Percentiles rank a stretch among this genome's conserved stretches.
These are phyloP conservation scores for Ciborinia camelliae DNA, from an alignment of 2,329 filamentous ascomycete genomes.

Conservation along the genomic window DNA sequence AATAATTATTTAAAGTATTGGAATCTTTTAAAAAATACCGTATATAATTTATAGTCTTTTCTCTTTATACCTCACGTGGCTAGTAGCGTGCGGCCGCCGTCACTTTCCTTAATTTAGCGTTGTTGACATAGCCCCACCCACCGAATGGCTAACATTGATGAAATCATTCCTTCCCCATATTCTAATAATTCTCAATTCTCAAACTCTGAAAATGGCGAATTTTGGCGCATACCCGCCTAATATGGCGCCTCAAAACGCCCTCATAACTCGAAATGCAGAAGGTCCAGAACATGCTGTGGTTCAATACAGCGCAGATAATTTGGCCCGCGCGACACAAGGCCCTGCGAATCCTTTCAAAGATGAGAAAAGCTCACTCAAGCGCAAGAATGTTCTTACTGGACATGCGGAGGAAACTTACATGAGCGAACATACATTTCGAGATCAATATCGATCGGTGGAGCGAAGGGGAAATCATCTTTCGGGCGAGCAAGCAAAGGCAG, in stretches of 20 bases:
- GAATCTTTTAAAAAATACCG: no score
- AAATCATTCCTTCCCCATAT: not conserved
- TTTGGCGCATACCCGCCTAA: constrained; percentile 64
- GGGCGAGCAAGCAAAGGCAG: constrained; percentile 62
- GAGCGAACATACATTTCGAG: constrained; percentile 85
- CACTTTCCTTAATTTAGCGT: no score
- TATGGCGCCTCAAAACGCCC: constrained; percentile 61
- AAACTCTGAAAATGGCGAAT: constrained; percentile 49
- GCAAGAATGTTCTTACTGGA: constrained; percentile 81
- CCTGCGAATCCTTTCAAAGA: constrained; percentile 74
- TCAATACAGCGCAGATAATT: constrained; percentile 67
- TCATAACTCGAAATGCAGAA: constrained; percentile 55
- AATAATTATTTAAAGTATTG: no score
- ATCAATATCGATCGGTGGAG: constrained; percentile 81
- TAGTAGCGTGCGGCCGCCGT: no score
- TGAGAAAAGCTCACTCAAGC: constrained; percentile 58
- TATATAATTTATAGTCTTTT: no score
- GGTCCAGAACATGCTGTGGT: constrained; percentile 58
- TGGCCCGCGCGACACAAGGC: constrained; percentile 62
- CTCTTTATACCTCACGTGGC: no score
- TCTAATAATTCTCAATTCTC: not conserved
- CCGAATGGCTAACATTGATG: no score
- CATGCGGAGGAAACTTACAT: constrained; percentile 84
- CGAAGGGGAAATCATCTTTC: constrained; percentile 56
- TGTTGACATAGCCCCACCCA: no score